phyloP scores from a whole-genome alignment of 768 basidiomycete species.

The Serendipita indica region DNA sequence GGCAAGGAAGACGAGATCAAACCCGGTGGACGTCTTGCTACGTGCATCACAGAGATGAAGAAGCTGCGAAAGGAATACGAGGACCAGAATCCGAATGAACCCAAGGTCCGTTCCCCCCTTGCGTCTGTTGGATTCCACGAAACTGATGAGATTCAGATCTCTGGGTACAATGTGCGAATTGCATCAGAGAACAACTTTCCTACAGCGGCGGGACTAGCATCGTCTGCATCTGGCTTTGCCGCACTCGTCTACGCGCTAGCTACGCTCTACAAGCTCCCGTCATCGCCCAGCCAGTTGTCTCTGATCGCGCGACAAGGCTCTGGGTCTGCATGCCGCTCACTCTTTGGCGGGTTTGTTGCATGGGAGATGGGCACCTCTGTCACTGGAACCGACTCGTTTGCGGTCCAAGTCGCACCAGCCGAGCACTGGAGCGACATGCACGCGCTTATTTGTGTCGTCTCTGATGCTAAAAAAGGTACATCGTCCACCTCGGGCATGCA shows the following conservation, averaged over 20 bases:
- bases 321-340: constrained; percentile 93
- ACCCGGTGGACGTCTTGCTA: constrained; percentile 55
- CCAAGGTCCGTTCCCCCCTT: constrained; percentile 37
- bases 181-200: constrained; percentile 98
- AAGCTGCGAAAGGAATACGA: constrained; percentile 57
- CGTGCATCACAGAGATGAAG: constrained; percentile 81
- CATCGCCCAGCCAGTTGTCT: constrained; percentile 67
- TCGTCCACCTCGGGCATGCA: constrained; percentile 96
- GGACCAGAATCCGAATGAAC: constrained; percentile 43
- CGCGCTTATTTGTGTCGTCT: constrained; percentile 94
- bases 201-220: constrained; percentile 94
- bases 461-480: constrained; percentile 92
- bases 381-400: constrained; percentile 75
- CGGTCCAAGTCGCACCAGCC: constrained; percentile 70
- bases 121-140: constrained; percentile 2
- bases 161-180: constrained; percentile 66
- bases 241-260: constrained; percentile 85
- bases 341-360: constrained; percentile 93
- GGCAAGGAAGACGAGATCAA: constrained; percentile 85
- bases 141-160: constrained; percentile 43
- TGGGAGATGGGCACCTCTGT: constrained; percentile 64
- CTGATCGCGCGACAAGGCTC: constrained; percentile 94
- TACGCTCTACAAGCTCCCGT: constrained; percentile 67
- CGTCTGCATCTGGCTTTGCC: constrained; percentile 93
- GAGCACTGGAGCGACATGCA: constrained; percentile 91